Evolutionary conservation across 202 grass and related monocot genomes (phyloP).

Genomic region (Zizania palustris): DNA sequence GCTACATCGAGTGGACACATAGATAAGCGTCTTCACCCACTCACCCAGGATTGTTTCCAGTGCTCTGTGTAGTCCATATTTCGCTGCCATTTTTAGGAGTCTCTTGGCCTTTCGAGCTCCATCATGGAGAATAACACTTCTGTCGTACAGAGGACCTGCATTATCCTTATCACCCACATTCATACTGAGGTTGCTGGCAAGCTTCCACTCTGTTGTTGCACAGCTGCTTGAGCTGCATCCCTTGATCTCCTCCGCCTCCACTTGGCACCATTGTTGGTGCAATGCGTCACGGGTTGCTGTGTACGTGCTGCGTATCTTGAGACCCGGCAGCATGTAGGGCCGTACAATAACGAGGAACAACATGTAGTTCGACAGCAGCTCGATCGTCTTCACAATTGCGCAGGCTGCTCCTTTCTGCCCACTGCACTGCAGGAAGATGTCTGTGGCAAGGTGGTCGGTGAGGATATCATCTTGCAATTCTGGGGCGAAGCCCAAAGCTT

Average conservation of each 20-base stretch:
- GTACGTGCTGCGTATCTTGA: neutral
- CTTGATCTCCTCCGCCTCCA: neutral
- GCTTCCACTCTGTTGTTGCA: no score
- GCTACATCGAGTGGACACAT: neutral
- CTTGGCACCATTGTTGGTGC: neutral
- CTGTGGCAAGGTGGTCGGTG: slow-evolving; percentile 48
- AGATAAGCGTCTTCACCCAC: slow-evolving; percentile 6
- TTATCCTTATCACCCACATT: no score
- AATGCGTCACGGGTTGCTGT: neutral
- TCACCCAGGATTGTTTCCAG: neutral
- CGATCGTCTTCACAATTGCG: neutral
- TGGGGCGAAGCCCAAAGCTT: neutral
- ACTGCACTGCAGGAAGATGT: neutral
- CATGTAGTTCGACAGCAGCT: slow-evolving; percentile 30
- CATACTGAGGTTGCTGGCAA: no score
- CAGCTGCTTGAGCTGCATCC: no score
- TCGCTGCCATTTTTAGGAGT: no score
- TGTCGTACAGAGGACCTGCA: no score
- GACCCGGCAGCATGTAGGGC: slow-evolving; percentile 12
- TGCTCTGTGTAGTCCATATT: neutral
- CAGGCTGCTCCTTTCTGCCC: neutral
- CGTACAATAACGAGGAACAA: slow-evolving; percentile 22
- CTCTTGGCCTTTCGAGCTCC: no score
- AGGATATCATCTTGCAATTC: slow-evolving; percentile 40
- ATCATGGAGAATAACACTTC: no score